Percentiles rank a stretch among this genome's conserved stretches.
Conservation (phyloP, 2,329 filamentous ascomycete genomes). For the Colletotrichum magnum region DNA sequence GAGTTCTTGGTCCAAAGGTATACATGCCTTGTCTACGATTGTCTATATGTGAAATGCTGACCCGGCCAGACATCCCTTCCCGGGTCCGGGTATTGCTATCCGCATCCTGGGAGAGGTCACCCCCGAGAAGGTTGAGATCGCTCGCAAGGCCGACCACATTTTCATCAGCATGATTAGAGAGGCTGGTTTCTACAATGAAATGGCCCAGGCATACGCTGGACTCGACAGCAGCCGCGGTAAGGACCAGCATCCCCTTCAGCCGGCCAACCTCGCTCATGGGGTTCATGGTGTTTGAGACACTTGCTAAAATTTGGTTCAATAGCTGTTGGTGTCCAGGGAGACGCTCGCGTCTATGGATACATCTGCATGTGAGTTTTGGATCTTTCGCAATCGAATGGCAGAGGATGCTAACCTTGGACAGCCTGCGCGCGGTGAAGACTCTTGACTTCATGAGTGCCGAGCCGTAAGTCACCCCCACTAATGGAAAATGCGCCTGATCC, state of each 20-base stretch:
- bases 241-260: too few species aligned
- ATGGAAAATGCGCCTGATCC: too few species aligned
- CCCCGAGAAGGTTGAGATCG: constrained; percentile 82
- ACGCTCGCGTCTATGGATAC: constrained; percentile 50
- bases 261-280: too few species aligned
- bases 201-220: constrained; percentile 64
- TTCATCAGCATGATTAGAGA: constrained; percentile 83
- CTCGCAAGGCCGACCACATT: constrained; percentile 81
- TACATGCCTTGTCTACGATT: constrained; percentile 74
- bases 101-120: constrained; percentile 90
- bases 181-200: constrained; percentile 79
- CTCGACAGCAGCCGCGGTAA: constrained; percentile 49
- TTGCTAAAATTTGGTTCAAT: neutral
- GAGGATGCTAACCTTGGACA: constrained; percentile 17
- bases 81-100: constrained; percentile 74
- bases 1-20: constrained; percentile 77
- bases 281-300: too few species aligned
- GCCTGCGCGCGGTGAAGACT: constrained; percentile 61
- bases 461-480: neutral
- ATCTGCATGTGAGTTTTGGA: constrained; percentile 46
- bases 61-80: too few species aligned
- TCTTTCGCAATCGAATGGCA: too few species aligned
- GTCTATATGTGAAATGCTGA: too few species aligned
- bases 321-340: constrained; percentile 54
- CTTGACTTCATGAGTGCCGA: constrained; percentile 62